These are phyloP conservation scores for Coemansia asiatica DNA, from an alignment of 192 early-diverging fungal species.

Conservation along the genomic window DNA sequence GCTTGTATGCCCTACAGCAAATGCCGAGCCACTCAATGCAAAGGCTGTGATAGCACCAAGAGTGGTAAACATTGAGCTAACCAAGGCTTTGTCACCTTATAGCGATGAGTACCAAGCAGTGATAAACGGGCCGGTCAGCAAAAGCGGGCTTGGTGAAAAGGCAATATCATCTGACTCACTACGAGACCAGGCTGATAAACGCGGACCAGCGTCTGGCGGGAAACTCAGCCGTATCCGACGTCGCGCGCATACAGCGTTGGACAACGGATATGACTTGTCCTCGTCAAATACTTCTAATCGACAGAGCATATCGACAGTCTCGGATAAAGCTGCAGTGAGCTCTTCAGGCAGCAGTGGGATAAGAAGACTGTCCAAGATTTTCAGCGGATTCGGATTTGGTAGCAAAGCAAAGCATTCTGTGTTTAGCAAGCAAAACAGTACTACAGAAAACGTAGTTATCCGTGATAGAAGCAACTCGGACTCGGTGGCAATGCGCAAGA, in stretches of 20 bases:
- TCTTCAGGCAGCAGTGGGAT: background rate
- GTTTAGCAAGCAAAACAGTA: background rate
- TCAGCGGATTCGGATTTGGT: slow-evolving; percentile 8
- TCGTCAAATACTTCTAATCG: background rate
- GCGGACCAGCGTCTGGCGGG: background rate
- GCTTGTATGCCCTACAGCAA: background rate
- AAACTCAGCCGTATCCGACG: slow-evolving; percentile 5
- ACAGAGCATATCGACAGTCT: background rate
- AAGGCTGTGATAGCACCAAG: background rate
- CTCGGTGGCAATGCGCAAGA: background rate
- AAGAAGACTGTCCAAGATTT: slow-evolving; percentile 1
- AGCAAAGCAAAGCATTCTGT: background rate
- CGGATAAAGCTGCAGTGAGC: background rate
- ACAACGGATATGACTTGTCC: background rate
- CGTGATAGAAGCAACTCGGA: slow-evolving; percentile 36
- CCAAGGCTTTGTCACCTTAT: background rate
- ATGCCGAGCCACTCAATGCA: background rate
- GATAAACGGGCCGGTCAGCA: background rate
- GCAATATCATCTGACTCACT: background rate
- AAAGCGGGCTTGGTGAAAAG: background rate
- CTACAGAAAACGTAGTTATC: slow-evolving; percentile 3
- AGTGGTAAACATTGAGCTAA: background rate
- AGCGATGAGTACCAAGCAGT: slow-evolving; percentile 4
- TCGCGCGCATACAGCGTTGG: background rate
- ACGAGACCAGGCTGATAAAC: background rate